Percentiles rank a stretch among this genome's conserved stretches.
phyloP scores from a whole-genome alignment of 2,329 filamentous ascomycete species.

The Parastagonospora nodorum region DNA sequence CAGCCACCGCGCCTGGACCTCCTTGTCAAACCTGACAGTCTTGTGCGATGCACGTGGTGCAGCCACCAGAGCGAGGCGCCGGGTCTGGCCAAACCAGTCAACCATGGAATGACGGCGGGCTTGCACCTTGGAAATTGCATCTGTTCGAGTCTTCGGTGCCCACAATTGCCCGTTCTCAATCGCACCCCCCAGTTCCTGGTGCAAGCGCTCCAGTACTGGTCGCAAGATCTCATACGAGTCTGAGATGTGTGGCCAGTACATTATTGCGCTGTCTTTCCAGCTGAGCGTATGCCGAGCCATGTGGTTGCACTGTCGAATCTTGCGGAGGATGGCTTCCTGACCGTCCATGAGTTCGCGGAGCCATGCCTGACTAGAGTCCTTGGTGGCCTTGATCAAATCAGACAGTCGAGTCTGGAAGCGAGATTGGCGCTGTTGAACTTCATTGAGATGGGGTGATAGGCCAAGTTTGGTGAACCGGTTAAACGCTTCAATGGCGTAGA shows the following conservation, averaged over 20 bases:
- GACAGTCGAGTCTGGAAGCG: no score
- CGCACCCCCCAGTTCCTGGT: not conserved
- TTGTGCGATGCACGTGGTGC: not conserved
- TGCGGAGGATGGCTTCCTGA: not conserved
- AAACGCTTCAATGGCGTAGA: no score
- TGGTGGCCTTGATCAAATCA: no score
- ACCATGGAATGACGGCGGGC: not conserved
- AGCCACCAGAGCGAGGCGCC: not conserved
- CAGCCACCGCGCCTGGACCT: not conserved
- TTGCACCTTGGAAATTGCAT: not conserved
- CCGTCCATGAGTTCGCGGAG: not conserved
- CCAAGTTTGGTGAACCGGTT: no score
- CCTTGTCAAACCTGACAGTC: not conserved
- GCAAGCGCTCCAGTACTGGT: not conserved
- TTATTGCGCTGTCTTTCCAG: not conserved
- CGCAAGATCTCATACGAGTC: not conserved
- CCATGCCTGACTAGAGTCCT: not conserved
- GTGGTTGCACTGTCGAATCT: not conserved
- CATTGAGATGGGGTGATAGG: no score
- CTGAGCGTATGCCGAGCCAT: not conserved
- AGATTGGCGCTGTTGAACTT: no score
- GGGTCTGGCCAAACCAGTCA: not conserved
- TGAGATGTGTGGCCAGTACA: conserved; percentile 1
- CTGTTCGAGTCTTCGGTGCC: not conserved
- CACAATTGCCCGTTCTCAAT: not conserved